A percentile compares a stretch with the other conserved stretches of the same genome.
Evolutionary conservation across 345 rosid species (phyloP).

Genomic region (Brassica carinata): DNA sequence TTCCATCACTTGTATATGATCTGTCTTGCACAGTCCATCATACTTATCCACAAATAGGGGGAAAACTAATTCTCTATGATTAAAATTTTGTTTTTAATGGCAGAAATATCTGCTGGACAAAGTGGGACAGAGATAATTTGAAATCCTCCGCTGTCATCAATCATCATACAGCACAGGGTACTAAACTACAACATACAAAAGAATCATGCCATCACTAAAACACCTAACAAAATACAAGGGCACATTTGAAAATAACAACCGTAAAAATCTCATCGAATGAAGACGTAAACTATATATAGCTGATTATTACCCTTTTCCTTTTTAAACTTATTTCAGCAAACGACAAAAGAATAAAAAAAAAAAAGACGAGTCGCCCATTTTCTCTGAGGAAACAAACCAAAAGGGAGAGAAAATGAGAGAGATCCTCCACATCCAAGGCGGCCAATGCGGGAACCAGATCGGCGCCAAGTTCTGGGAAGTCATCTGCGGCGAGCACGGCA

Average conservation of each 20-base stretch:
- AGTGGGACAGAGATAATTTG: slow-evolving; percentile 36
- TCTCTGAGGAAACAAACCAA: background rate
- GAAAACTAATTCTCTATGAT: background rate
- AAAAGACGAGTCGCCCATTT: slow-evolving; percentile 30
- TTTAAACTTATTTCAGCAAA: slow-evolving; percentile 22
- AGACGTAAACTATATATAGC: slow-evolving; percentile 45
- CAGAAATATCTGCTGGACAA: slow-evolving; percentile 31
- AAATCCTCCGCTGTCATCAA: slow-evolving; percentile 27
- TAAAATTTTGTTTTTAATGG: slow-evolving; percentile 5
- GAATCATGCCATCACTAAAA: background rate
- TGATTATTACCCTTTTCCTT: slow-evolving; percentile 26
- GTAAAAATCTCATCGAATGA: slow-evolving; percentile 18
- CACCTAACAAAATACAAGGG: background rate
- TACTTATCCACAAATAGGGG: background rate
- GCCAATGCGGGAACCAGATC: slow-evolving; percentile 52
- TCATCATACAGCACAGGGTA: slow-evolving; percentile 38
- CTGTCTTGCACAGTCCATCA: too few species aligned
- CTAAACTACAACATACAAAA: background rate
- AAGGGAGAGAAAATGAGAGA: slow-evolving; percentile 39
- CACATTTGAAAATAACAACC: background rate
- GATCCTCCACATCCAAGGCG: slow-evolving; percentile 48
- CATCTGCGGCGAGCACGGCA: slow-evolving; percentile 47
- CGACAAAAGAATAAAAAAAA: background rate
- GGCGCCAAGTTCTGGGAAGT: slow-evolving; percentile 51
- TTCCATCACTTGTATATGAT: too few species aligned